phyloP scores from a whole-genome alignment of 192 early-diverging fungal species.

The Pilaira anomala region DNA sequence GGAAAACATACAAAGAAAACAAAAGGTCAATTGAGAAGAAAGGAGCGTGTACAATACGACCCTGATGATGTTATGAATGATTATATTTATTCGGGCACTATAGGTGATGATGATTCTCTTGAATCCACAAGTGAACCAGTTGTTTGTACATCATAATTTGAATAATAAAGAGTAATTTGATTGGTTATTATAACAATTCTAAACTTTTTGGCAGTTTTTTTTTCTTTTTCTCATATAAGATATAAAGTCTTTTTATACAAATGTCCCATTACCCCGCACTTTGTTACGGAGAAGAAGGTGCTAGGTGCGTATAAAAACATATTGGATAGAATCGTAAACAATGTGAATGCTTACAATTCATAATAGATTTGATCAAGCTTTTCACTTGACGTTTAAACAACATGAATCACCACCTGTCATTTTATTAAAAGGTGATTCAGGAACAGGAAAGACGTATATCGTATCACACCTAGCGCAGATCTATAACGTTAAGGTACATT shows the following conservation, averaged over 20 bases:
- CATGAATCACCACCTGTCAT: background rate
- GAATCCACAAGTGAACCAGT: conserved; percentile 14
- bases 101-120: conserved; percentile 23
- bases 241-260: background rate
- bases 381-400: background rate
- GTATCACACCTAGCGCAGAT: background rate
- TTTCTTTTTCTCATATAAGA: too few relatives aligned
- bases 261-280: background rate
- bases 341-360: background rate
- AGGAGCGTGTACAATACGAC: conserved; percentile 7
- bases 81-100: conserved; percentile 12
- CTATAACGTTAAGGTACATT: background rate
- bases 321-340: background rate
- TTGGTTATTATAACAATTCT: too few relatives aligned
- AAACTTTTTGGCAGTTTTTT: too few relatives aligned
- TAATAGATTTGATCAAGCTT: conserved; percentile 11
- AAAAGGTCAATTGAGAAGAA: conserved; percentile 13
- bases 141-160: background rate
- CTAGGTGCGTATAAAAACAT: conserved; percentile 4
- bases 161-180: too few relatives aligned
- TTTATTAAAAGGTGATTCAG: conserved; percentile 14
- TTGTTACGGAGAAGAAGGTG: conserved; percentile 29
- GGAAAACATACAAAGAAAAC: conserved; percentile 14
- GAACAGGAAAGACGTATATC: conserved; percentile 12
- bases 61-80: conserved; percentile 10